Evolutionary conservation across 2,329 filamentous ascomycete species (phyloP).

Genomic region (Atkinsonella texensis): DNA sequence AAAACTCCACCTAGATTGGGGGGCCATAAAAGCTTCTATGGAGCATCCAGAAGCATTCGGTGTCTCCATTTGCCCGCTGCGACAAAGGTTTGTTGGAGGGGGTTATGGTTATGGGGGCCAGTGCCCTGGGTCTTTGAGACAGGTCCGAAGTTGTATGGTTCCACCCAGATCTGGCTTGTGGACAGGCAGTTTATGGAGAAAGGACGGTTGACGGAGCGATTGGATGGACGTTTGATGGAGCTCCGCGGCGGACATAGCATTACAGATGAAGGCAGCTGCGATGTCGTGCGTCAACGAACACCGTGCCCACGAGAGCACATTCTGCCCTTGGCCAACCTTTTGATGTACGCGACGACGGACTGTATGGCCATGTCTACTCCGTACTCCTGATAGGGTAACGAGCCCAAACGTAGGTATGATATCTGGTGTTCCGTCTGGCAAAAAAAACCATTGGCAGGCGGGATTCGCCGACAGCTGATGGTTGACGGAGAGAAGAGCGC

Average conservation of each 20-base stretch:
- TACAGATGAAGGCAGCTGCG: too few species aligned
- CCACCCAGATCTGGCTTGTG: constrained; percentile 15
- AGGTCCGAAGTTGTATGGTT: constrained; percentile 9
- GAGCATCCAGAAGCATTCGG: constrained; percentile 12
- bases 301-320: not conserved
- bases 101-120: constrained; percentile 7
- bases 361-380: not conserved
- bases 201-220: constrained; percentile 5
- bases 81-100: constrained; percentile 8
- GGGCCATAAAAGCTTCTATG: constrained; percentile 14
- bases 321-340: not conserved
- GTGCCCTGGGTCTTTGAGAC: constrained; percentile 8
- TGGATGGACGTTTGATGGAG: constrained; percentile 2
- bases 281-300: too few species aligned
- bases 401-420: not conserved
- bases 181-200: constrained; percentile 6
- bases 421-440: not conserved
- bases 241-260: not conserved
- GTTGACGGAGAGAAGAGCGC: constrained; percentile 6
- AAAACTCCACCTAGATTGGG: constrained; percentile 11
- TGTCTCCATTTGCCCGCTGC: constrained; percentile 8
- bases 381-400: not conserved
- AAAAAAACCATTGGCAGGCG: not conserved
- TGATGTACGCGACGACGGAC: too few species aligned
- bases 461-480: not conserved